These are phyloP conservation scores for Fistulifera solaris DNA, from an alignment of 108 stramenopile genomes.

Conservation along the genomic window DNA sequence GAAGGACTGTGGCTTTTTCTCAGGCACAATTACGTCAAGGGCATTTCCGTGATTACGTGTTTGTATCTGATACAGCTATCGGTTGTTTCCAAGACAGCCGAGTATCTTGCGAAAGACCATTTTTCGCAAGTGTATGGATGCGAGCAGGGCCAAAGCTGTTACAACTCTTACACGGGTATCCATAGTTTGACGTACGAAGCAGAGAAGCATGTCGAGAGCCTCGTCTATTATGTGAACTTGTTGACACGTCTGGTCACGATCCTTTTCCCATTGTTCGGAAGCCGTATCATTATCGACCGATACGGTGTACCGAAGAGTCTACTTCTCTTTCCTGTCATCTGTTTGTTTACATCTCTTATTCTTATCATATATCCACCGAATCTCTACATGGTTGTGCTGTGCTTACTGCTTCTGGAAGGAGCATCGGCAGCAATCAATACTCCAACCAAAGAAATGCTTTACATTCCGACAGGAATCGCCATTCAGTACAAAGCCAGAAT, in stretches of 20 bases:
- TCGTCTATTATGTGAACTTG: constrained; percentile 93
- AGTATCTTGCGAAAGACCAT: constrained; percentile 81
- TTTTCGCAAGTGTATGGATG: constrained; percentile 82
- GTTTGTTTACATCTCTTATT: constrained; percentile 68
- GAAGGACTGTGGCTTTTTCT: constrained; percentile 87
- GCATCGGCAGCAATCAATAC: constrained; percentile 92
- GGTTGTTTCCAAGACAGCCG: constrained; percentile 94
- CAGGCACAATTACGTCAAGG: constrained; percentile 93
- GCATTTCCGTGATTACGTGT: constrained; percentile 93
- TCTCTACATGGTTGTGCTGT: constrained; percentile 88
- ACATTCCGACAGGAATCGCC: constrained; percentile 86
- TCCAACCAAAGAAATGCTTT: constrained; percentile 96
- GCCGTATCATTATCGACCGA: constrained; percentile 88
- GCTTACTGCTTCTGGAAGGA: constrained; percentile 94
- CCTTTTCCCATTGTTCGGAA: constrained; percentile 86
- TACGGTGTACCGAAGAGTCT: constrained; percentile 82
- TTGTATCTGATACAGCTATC: constrained; percentile 97
- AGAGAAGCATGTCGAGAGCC: constrained; percentile 74
- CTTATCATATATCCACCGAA: constrained; percentile 66
- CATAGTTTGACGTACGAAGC: constrained; percentile 66
- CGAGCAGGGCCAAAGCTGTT: constrained; percentile 55
- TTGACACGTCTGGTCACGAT: constrained; percentile 90
- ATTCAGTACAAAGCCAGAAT: constrained; percentile 95
- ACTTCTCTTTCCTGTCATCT: constrained; percentile 86
- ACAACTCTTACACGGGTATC: constrained; percentile 49